These are phyloP conservation scores for Pyrus communis DNA, from an alignment of 306 rosid species.

Conservation along the genomic window DNA sequence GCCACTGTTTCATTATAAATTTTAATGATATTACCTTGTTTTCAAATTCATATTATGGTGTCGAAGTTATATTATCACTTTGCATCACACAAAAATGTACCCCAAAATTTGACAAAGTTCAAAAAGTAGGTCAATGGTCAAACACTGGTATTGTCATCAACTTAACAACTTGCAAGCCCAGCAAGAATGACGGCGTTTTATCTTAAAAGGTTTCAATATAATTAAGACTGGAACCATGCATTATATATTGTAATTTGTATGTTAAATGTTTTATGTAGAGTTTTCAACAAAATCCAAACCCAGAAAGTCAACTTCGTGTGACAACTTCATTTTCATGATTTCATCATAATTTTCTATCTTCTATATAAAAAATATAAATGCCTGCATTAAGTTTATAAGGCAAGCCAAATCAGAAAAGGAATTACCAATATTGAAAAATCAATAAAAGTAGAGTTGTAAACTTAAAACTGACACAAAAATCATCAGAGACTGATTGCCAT, in stretches of 20 bases:
- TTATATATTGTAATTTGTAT: neutral
- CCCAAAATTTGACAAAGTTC: too few species aligned
- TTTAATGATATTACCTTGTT: neutral
- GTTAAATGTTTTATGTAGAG: too few species aligned
- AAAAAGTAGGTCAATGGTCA: neutral
- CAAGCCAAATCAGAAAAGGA: neutral
- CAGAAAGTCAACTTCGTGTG: neutral
- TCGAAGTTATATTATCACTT: neutral
- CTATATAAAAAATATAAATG: neutral
- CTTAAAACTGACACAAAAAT: conserved; percentile 4
- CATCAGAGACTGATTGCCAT: neutral
- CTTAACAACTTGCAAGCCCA: neutral
- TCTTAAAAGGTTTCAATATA: neutral
- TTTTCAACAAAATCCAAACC: neutral
- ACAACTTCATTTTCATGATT: neutral
- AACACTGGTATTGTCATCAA: neutral
- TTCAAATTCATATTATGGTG: neutral
- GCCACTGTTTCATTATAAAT: too few species aligned
- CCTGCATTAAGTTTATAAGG: neutral
- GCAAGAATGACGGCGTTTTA: too few species aligned
- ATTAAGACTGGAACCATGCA: neutral
- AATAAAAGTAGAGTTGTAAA: neutral
- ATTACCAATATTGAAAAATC: neutral
- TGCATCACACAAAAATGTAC: neutral
- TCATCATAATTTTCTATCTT: neutral